A percentile compares a stretch with the other conserved stretches of the same genome.
These are phyloP conservation scores for Diaporthe nobilis DNA, from an alignment of 2,329 filamentous ascomycete species.

Conservation along the genomic window DNA sequence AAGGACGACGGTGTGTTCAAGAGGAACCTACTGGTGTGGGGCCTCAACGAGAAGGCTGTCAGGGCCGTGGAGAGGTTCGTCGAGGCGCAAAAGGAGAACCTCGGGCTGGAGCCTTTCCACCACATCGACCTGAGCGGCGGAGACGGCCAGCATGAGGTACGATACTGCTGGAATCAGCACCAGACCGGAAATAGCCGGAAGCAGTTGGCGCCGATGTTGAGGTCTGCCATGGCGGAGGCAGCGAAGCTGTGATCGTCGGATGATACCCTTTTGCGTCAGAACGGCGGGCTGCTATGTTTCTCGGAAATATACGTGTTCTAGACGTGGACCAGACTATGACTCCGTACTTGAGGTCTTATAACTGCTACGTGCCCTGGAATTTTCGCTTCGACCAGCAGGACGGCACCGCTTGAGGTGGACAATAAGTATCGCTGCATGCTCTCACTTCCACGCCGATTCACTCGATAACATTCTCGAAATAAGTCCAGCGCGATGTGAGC, in stretches of 20 bases:
- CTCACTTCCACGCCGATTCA: neutral
- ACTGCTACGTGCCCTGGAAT: neutral
- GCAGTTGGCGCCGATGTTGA: slow-evolving; percentile 77
- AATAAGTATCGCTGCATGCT: neutral
- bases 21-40: slow-evolving; percentile 79
- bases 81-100: slow-evolving; percentile 56
- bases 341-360: neutral
- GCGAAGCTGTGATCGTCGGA: slow-evolving; percentile 43
- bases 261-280: slow-evolving; percentile 24
- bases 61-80: slow-evolving; percentile 70
- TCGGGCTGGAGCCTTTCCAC: slow-evolving; percentile 71
- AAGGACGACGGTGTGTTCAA: slow-evolving; percentile 68
- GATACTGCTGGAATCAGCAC: slow-evolving; percentile 77
- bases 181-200: slow-evolving; percentile 74
- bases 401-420: neutral
- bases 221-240: slow-evolving; percentile 64
- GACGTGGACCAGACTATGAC: neutral
- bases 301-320: neutral
- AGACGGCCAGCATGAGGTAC: slow-evolving; percentile 57
- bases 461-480: neutral
- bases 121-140: slow-evolving; percentile 62
- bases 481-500: neutral
- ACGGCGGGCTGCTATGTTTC: no score
- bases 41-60: slow-evolving; percentile 63
- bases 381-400: neutral